These are phyloP conservation scores for Fusarium coicis DNA, from an alignment of 2,329 filamentous ascomycete species.

Conservation along the genomic window DNA sequence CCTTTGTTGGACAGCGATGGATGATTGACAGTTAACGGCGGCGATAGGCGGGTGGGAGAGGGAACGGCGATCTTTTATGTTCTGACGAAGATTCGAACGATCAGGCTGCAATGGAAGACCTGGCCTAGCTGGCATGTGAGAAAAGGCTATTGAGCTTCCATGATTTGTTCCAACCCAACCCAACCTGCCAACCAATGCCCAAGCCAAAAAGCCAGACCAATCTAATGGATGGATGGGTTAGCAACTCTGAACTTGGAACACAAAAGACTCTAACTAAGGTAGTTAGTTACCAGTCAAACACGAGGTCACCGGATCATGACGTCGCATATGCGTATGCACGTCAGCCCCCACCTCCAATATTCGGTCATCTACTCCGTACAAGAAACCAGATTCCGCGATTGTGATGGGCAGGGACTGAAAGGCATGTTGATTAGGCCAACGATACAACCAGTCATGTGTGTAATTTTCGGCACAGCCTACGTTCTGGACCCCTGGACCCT, in stretches of 20 bases:
- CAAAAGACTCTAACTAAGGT: neutral
- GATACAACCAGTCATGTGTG: conserved; percentile 22
- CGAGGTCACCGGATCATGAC: conserved; percentile 37
- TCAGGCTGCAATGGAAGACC: conserved; percentile 13
- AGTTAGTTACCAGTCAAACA: conserved; percentile 1
- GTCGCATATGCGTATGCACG: conserved; percentile 43
- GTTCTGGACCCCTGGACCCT: conserved; percentile 40
- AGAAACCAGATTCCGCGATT: conserved; percentile 41
- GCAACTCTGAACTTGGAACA: conserved; percentile 9
- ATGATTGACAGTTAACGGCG: conserved; percentile 20
- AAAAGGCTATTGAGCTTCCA: conserved; percentile 24
- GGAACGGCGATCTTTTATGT: conserved; percentile 41
- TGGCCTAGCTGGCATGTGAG: neutral
- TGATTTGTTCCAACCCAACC: conserved; percentile 26
- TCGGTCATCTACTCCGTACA: neutral
- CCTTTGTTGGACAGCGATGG: neutral
- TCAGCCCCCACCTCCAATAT: conserved; percentile 33
- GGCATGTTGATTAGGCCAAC: neutral
- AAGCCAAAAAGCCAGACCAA: conserved; percentile 22
- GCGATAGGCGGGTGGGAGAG: neutral
- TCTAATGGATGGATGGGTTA: conserved; percentile 8
- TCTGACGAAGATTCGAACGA: neutral
- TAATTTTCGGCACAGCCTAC: neutral
- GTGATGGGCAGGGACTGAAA: conserved; percentile 19
- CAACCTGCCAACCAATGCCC: conserved; percentile 7